Evolutionary conservation across 352 stramenopile genomes (phyloP).

Genomic region (Blastocystis sp.): DNA sequence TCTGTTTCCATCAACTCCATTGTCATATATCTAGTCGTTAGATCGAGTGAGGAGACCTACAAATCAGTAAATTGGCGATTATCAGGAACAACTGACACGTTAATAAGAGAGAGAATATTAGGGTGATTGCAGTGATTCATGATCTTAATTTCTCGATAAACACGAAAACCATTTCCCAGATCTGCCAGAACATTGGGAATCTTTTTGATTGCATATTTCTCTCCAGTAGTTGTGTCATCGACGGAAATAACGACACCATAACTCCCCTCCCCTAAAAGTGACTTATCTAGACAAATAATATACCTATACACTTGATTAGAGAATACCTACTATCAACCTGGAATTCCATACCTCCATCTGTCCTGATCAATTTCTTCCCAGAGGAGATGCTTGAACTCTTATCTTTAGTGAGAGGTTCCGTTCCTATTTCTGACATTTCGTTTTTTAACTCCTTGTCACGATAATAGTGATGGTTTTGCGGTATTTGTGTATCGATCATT

Average conservation of each 20-base stretch:
- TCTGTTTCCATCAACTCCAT: conserved; percentile 82
- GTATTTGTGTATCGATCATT: too few species aligned
- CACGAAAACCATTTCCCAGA: conserved; percentile 76
- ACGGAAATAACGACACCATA: conserved; percentile 81
- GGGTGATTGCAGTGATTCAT: conserved; percentile 69
- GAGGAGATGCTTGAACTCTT: neutral
- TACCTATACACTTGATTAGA: conserved; percentile 46
- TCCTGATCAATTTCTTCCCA: neutral
- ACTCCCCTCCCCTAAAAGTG: conserved; percentile 71
- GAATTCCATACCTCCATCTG: neutral
- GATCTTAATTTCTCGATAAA: conserved; percentile 78
- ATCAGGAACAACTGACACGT: neutral
- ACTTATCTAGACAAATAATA: neutral
- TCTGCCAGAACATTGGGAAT: conserved; percentile 76
- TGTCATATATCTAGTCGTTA: conserved; percentile 73
- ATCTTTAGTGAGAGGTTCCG: conserved; percentile 12
- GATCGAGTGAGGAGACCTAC: neutral
- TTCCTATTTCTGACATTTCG: conserved; percentile 1
- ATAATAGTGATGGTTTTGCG: too few species aligned
- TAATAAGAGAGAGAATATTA: neutral
- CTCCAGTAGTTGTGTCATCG: conserved; percentile 76
- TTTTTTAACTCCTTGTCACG: neutral
- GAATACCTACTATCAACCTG: conserved; percentile 35
- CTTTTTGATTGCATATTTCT: conserved; percentile 81
- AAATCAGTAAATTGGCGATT: conserved; percentile 10